phyloP scores from a whole-genome alignment of 2,329 filamentous ascomycete genomes.

The Hypoxylon sp. region DNA sequence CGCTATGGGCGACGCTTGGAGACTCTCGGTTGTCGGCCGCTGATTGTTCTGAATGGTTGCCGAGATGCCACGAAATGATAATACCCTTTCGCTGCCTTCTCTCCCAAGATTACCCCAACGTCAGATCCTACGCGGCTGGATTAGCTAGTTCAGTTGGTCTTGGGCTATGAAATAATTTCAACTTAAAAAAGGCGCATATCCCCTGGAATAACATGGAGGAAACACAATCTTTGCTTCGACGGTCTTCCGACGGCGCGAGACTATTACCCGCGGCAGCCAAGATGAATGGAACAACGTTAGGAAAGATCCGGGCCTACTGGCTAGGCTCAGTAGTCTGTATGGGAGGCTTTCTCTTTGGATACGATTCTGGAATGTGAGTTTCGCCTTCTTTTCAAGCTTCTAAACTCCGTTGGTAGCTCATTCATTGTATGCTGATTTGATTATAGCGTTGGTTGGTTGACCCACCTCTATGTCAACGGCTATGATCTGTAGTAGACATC shows the following conservation, averaged over 20 bases:
- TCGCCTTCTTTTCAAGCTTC: neutral
- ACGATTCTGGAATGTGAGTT: constrained; percentile 58
- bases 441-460: constrained; percentile 46
- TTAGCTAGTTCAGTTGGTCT: neutral
- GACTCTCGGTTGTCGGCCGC: constrained; percentile 32
- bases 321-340: constrained; percentile 65
- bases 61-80: constrained; percentile 1
- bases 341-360: constrained; percentile 63
- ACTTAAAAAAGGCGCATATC: constrained; percentile 14
- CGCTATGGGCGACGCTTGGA: neutral
- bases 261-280: neutral
- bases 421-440: constrained; percentile 36
- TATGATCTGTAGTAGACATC: neutral
- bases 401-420: neutral
- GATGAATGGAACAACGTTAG: constrained; percentile 51
- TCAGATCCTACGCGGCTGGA: neutral
- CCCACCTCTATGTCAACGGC: neutral
- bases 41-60: constrained; percentile 10
- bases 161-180: neutral
- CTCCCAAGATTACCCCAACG: constrained; percentile 2
- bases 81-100: constrained; percentile 24
- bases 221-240: constrained; percentile 36
- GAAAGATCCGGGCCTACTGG: constrained; percentile 64
- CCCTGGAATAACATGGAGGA: constrained; percentile 36
- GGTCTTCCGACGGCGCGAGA: constrained; percentile 21